Base-by-base conservation (phyloP, 768 basidiomycete genomes). In the Mycena belliarum region DNA sequence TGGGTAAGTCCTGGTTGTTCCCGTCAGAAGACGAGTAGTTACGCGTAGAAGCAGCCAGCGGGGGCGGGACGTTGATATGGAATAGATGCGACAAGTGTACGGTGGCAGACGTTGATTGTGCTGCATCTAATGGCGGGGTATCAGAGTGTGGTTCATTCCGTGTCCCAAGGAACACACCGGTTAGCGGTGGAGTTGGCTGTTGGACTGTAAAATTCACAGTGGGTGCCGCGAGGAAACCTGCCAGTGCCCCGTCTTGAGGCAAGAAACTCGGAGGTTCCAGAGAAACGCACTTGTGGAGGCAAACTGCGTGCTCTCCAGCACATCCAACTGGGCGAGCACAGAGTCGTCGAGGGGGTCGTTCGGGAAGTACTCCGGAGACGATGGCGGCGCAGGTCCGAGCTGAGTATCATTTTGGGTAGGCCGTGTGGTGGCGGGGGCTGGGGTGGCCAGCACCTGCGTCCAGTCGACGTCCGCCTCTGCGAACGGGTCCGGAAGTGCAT, bases 401-500 rank as follows among this genome's bases (percentile, higher is more conserved):
- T 37, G 42, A 23, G 18, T 46, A 6, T 6, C 16, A 24, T 38
- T 45, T n/a, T n/a, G 55, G 52, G 42, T 75, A 68, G 49, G 51
- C 72, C 10, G 76, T 26, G 53, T 47, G 9, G 58, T 44, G 43
- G 57, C 40, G 10, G 68, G 64, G 26, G 52, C 59, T 26, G 68
- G 64, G 26, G 52, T 59, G 28, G 69, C 63, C 4, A 79, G 68
- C 15, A 82, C 42, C 15, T 63, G 55, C 7, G 72, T 71, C 79
- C 81, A 82, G 63, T 82, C 75, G 25, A 82, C 75, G 57, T 79
- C 81, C 60, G 79, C 75, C 16, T 76, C 78, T 4, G 77, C 77
- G 55, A 86, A 82, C 23, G 80, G 78, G 64, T 87, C 85, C 0
- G 78, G 79, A 29, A 84, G 55, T 49, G 69, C 63, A 61, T 82